phyloP scores from a whole-genome alignment of 768 basidiomycete species.

The Suillus clintonianus region DNA sequence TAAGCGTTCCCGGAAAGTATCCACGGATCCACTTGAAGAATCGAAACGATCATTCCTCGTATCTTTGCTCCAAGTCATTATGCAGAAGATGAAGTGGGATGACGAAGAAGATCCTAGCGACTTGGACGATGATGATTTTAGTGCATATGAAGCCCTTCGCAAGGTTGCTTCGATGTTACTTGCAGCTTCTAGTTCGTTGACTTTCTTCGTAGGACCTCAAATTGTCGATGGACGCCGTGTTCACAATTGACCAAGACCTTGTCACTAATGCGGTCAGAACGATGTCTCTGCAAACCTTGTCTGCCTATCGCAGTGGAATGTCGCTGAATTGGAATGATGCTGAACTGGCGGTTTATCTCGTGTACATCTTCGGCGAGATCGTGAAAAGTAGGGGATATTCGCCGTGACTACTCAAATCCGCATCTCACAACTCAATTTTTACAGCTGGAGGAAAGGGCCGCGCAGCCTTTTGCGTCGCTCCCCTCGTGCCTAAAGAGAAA shows the following conservation, averaged over 20 bases:
- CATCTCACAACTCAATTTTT: slow-evolving; percentile 9
- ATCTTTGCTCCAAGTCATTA: slow-evolving; percentile 73
- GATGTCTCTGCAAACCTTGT: slow-evolving; percentile 74
- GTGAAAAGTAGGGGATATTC: slow-evolving; percentile 67
- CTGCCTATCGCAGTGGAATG: slow-evolving; percentile 60
- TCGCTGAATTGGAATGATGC: slow-evolving; percentile 87
- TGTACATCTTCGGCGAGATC: slow-evolving; percentile 93
- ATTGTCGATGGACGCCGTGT: slow-evolving; percentile 83
- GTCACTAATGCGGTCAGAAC: slow-evolving; percentile 77
- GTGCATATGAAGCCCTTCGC: slow-evolving; percentile 82
- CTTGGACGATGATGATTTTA: slow-evolving; percentile 84
- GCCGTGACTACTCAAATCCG: neutral
- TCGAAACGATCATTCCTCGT: slow-evolving; percentile 74
- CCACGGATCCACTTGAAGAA: slow-evolving; percentile 62
- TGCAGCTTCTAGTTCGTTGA: slow-evolving; percentile 14
- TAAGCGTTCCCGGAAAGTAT: slow-evolving; percentile 69
- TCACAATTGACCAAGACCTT: slow-evolving; percentile 82
- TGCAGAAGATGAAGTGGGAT: slow-evolving; percentile 92
- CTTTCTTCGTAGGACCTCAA: slow-evolving; percentile 68
- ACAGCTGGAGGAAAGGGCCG: slow-evolving; percentile 78
- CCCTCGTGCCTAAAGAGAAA: slow-evolving; percentile 66
- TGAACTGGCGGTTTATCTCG: slow-evolving; percentile 90
- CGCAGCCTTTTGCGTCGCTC: slow-evolving; percentile 82
- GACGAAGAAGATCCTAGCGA: slow-evolving; percentile 77
- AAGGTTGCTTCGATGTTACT: slow-evolving; percentile 50